Base-by-base conservation (phyloP, 371 early-diverging fungal species). In the Mucor racemosus region DNA sequence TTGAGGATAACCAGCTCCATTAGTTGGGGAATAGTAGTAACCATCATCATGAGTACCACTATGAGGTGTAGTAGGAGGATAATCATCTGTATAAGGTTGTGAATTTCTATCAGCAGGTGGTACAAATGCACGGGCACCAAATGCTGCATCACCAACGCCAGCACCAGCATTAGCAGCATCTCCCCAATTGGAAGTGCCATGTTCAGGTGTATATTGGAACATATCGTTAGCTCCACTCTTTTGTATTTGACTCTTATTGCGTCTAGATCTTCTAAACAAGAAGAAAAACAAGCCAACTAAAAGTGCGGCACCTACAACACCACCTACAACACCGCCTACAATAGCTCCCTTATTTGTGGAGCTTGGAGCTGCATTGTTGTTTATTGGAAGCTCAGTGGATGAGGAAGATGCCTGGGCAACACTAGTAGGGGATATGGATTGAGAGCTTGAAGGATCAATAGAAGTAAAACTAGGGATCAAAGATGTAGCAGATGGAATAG, bases 241-340 rank as follows among this genome's bases (percentile, higher is more conserved):
- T 36, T 57, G n/a, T 19, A 48, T 56, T 58, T 58, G 58, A 19
- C 10, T 26, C 41, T 59, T 66, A 21, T 40, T 66, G 26, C 26
- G 36, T 10, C 41, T 59, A 0, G 66, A 39, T 60, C 66, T 48
- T 60, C 46, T 66, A 36, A 33, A 60, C 13, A 60, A 19, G 11
- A 54, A 55, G 26, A 54, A 60, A 31, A 60, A 66, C 33, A 60
- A 60, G 15, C 50, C 55, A 14, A 14, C 60, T 59, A 41, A 17
- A 17, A 66, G 3, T 66, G 60, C 54, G 13, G 36, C 60, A 41
- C 66, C 66, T 21, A 66, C 60, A 34, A 60, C 66, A 38, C 66
- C 66, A 50, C 66, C 66, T 15, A 66, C 60, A 34, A 60, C 66
- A 38, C 66, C 66, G 39, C 66, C 66, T 15, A 34, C 54, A 42